These are phyloP conservation scores for Nemania serpens DNA, from an alignment of 2,329 filamentous ascomycete genomes.

Conservation along the genomic window DNA sequence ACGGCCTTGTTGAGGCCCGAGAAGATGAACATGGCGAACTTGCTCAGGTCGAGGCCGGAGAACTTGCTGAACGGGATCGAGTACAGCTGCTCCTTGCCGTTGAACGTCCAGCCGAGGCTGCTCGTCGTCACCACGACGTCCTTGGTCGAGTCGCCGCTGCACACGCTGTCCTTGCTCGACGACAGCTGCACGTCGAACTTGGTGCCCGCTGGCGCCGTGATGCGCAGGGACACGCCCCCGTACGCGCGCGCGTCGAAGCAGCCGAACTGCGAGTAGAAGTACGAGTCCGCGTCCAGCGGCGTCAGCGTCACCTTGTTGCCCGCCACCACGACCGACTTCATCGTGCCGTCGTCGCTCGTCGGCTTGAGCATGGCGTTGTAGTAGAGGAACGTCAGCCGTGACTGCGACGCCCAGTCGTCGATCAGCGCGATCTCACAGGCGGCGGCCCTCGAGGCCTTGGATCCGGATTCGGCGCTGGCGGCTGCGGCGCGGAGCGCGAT, in stretches of 20 bases:
- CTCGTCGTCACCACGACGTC: conserved; percentile 48
- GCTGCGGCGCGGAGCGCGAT: conserved; percentile 19
- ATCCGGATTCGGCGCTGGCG: not conserved
- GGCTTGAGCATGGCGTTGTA: conserved; percentile 63
- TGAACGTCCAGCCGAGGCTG: conserved; percentile 63
- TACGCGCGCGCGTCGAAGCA: conserved; percentile 58
- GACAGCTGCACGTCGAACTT: conserved; percentile 58
- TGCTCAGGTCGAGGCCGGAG: conserved; percentile 53
- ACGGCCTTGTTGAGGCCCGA: conserved; percentile 51
- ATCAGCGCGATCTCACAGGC: conserved; percentile 52
- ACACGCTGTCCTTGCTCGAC: conserved; percentile 46
- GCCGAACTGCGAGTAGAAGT: conserved; percentile 62
- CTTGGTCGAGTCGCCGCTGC: conserved; percentile 45
- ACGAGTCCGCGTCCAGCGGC: conserved; percentile 53
- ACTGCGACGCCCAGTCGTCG: conserved; percentile 67
- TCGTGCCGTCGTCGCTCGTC: conserved; percentile 61
- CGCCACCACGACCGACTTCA: conserved; percentile 58
- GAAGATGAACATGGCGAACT: conserved; percentile 58
- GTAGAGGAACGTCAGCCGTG: conserved; percentile 62
- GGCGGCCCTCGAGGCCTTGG: not conserved
- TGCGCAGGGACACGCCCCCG: conserved; percentile 59
- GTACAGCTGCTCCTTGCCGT: conserved; percentile 64
- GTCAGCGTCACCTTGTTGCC: conserved; percentile 58
- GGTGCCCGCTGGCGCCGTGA: conserved; percentile 57
- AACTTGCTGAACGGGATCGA: conserved; percentile 60